Evolutionary conservation across 495 filamentous ascomycete species (phyloP), one percentile per base, ranked within the genome.

Genomic region (Talaromyces trachyspermus): DNA sequence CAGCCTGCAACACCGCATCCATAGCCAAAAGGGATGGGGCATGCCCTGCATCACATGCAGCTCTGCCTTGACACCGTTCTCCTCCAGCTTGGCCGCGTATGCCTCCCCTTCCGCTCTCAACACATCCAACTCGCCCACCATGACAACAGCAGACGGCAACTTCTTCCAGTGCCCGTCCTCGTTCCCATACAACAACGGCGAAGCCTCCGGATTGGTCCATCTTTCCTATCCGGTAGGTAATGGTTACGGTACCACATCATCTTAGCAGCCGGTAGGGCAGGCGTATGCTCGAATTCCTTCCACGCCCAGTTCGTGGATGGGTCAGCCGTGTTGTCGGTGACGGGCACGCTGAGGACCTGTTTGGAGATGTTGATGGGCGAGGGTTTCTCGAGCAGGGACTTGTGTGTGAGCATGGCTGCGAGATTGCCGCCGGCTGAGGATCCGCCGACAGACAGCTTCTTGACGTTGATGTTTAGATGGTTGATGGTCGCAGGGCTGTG

Each of bases 1-100:
- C 77, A 45, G 73, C 75, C 25, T 71, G 62, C 38, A 79, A 54
- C 4, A 64, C 76, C 8, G 61, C 71, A 61, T 81, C 77, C 77
- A 79, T 79, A 7, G 75, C 76, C 48, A 81, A 59, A 55, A 79
- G n/a, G 77, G 77, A 64, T 81, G 77, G 10, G 76, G 77, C 73
- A 77, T 77, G 0, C 75, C 75, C 56, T 75, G 69, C 75, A 78
- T 78, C 23, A 78, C 60, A 54, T 78, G 68, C 36, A 77, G 54
- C 54, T 78, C 65, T 2, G 77, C 79, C 55, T 69, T 61, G 5
- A 78, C 74, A 10, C 78, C 71, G 5, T 75, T 76, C 23, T 66
- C 62, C 27, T 59, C 56, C 26, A 83, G 59, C 43, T 70, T 69
- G 43, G 64, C 61, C 1, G 65, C 69, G 47, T 79, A 65, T 27